Conservation (phyloP, 1,139 yeast genomes). For the Williopsis jadinii region DNA sequence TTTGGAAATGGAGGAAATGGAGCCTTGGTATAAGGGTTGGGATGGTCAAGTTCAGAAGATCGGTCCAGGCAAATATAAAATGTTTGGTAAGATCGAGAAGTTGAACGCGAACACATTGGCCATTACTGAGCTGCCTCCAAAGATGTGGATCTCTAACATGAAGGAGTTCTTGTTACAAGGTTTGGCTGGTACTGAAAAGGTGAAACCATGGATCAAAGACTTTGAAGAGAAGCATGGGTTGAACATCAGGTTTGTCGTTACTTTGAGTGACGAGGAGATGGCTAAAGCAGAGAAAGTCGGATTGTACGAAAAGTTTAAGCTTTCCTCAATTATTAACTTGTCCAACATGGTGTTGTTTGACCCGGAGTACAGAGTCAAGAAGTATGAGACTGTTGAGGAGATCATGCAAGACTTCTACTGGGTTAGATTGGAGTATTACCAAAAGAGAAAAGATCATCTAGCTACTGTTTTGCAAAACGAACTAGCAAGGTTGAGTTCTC, state of each 20-base stretch:
- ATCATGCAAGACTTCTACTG: slow-evolving; percentile 79
- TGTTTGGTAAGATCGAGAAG: slow-evolving; percentile 77
- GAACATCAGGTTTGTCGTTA: slow-evolving; percentile 73
- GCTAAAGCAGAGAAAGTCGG: slow-evolving; percentile 67
- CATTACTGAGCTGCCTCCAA: slow-evolving; percentile 88
- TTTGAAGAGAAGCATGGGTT: slow-evolving; percentile 91
- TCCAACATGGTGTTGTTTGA: slow-evolving; percentile 96
- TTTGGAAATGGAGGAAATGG: slow-evolving; percentile 65
- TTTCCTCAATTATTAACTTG: slow-evolving; percentile 59
- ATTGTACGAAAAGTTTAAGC: slow-evolving; percentile 74
- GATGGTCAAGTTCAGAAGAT: slow-evolving; percentile 68
- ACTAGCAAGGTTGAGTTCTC: slow-evolving; percentile 66
- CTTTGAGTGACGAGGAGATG: slow-evolving; percentile 76
- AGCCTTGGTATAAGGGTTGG: slow-evolving; percentile 98
- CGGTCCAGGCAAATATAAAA: slow-evolving; percentile 60
- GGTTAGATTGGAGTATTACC: slow-evolving; percentile 84
- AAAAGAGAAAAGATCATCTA: slow-evolving; percentile 80
- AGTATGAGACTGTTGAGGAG: slow-evolving; percentile 67
- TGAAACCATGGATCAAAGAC: slow-evolving; percentile 84
- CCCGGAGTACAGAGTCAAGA: slow-evolving; percentile 82
- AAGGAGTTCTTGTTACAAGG: slow-evolving; percentile 79
- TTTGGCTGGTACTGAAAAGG: slow-evolving; percentile 63
- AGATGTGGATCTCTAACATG: slow-evolving; percentile 87
- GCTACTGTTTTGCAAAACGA: slow-evolving; percentile 66
- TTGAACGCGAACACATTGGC: slow-evolving; percentile 75